Percentiles rank a stretch among this genome's conserved stretches.
phyloP scores from a whole-genome alignment of 345 rosid genomes.

The Ailanthus altissimus region DNA sequence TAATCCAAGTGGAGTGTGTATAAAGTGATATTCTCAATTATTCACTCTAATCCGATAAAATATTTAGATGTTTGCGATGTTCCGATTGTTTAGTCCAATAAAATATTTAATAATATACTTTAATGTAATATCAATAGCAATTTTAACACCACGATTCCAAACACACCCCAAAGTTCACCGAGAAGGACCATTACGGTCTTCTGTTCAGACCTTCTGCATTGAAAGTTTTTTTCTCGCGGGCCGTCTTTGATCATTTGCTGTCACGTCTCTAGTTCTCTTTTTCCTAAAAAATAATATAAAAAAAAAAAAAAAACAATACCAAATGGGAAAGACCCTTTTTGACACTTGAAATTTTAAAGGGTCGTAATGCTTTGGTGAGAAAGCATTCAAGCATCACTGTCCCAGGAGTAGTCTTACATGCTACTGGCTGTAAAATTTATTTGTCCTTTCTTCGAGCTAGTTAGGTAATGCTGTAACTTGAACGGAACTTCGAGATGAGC shows the following conservation, averaged over 20 bases:
- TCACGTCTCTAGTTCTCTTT: not conserved
- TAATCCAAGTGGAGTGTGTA: too few species aligned
- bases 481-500: not conserved
- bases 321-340: not conserved
- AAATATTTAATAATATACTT: too few species aligned
- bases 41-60: too few species aligned
- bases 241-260: not conserved
- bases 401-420: too few species aligned
- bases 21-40: too few species aligned
- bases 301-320: not conserved
- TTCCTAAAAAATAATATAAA: not conserved
- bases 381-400: not conserved
- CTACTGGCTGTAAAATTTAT: too few species aligned
- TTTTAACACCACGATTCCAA: too few species aligned
- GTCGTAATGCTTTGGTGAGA: not conserved
- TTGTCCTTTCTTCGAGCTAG: not conserved
- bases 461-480: not conserved
- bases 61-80: too few species aligned
- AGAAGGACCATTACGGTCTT: not conserved
- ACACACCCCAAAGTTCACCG: too few species aligned
- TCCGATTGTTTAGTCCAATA: too few species aligned
- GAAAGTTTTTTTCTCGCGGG: not conserved
- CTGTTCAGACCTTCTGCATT: not conserved
- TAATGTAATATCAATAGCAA: too few species aligned
- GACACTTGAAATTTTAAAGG: not conserved